Evolutionary conservation across 495 filamentous ascomycete genomes (phyloP), one percentile per base, ranked within the genome.

Genomic region (Hypoxylon trugodes): DNA sequence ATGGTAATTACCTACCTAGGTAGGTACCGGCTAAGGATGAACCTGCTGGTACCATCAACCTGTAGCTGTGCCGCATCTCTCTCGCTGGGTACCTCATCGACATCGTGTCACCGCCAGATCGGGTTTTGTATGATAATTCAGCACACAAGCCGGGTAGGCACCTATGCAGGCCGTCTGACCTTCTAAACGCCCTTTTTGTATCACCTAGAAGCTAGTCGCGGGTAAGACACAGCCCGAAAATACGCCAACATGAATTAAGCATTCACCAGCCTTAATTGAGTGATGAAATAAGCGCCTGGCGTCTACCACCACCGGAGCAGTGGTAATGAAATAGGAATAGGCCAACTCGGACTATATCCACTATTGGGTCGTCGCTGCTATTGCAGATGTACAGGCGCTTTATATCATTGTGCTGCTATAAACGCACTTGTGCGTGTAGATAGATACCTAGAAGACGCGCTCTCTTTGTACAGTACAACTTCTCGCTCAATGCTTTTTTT

Each of bases 381-480:
- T 30, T 5, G 10, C 5, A 30, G 10, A 30, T 10, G 28, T 10
- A 4, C 10, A 10, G 4, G 28, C 28, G 5, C 28, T 4, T 4
- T 30, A 30, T 10, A 10, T 10, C 41, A 45, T 28, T 45, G 19
- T 6, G 41, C 41, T 45, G 41, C n/a, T 21, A 45, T 26, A 10
- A 30, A 10, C 5, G 28, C 28, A 10, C 10, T 30, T 30, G 28
- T 30, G n/a, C n/a, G n/a, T 30, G 10, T 10, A 30, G 4, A 30
- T 5, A 10, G 28, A 5, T 5, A 30, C 10, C 28, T 4, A 30
- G 28, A 30, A 30, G 10, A 30, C 10, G 28, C 5, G 10, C 5
- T 4, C 24, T 24, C 41, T 4, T 32, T n/a, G 45, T 48, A 48
- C 45, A 33, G 45, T 48, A 48, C 26, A 48, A 21, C 26, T n/a